Percentiles rank a stretch among this genome's conserved stretches.
Conservation (phyloP, 106 monocot genomes). For the Narthecium ossifragum region DNA sequence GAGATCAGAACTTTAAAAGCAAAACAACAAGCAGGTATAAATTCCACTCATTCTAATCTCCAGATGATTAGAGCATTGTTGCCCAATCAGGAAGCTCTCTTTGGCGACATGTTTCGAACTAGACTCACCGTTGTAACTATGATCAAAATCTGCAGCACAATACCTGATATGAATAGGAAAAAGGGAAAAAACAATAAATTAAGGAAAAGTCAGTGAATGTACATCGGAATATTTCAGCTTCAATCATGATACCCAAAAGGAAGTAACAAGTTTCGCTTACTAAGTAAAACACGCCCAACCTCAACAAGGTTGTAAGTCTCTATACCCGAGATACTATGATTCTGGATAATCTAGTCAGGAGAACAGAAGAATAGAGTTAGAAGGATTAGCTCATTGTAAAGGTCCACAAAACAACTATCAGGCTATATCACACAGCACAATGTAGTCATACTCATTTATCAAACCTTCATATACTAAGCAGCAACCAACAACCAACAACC, state of each 20-base stretch:
- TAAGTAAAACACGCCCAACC: slow-evolving; percentile 22
- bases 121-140: slow-evolving; percentile 47
- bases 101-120: slow-evolving; percentile 71
- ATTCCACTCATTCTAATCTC: too few relatives aligned
- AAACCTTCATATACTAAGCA: too few relatives aligned
- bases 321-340: slow-evolving; percentile 11
- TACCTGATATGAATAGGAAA: slow-evolving; percentile 24
- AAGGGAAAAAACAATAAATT: neutral
- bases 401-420: too few relatives aligned
- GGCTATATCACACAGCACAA: too few relatives aligned
- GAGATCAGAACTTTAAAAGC: too few relatives aligned
- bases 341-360: slow-evolving; percentile 35
- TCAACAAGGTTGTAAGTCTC: slow-evolving; percentile 35
- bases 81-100: slow-evolving; percentile 39
- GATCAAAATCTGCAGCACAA: slow-evolving; percentile 46
- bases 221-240: too few relatives aligned
- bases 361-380: slow-evolving; percentile 1
- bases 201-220: too few relatives aligned
- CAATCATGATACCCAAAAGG: neutral
- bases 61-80: too few relatives aligned
- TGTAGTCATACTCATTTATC: too few relatives aligned
- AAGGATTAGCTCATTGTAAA: neutral
- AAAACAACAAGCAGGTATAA: too few relatives aligned
- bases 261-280: slow-evolving; percentile 18
- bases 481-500: too few relatives aligned